Evolutionary conservation across 1,284 basidiomycete genomes (phyloP).

Genomic region (Kalmanozyma brasiliensis): DNA sequence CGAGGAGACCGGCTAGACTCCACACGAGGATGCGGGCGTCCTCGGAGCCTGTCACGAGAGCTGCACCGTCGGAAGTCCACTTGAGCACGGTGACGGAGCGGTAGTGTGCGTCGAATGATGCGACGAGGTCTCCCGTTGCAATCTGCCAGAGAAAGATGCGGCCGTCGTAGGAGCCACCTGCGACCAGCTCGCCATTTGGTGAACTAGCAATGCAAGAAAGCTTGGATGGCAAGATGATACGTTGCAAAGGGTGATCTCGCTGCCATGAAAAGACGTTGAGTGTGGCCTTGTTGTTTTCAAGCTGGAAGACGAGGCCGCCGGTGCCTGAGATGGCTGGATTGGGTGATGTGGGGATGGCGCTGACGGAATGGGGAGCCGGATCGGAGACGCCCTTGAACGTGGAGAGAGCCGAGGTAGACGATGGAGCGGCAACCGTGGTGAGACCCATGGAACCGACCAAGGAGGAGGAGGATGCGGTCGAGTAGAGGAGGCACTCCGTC

Average conservation of each 20-base stretch:
- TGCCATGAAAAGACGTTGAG: conserved; percentile 84
- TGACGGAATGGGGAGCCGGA: conserved; percentile 46
- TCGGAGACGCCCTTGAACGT: conserved; percentile 56
- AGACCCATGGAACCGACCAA: conserved; percentile 47
- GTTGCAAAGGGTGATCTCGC: conserved; percentile 75
- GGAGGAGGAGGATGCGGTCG: conserved; percentile 49
- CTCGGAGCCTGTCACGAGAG: conserved; percentile 85
- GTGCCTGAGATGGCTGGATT: conserved; percentile 74
- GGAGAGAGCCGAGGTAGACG: conserved; percentile 51
- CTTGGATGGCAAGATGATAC: conserved; percentile 89
- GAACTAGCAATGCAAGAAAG: conserved; percentile 82
- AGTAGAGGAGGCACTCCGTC: conserved; percentile 53
- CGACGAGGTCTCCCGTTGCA: conserved; percentile 85
- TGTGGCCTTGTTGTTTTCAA: conserved; percentile 81
- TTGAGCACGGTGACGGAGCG: conserved; percentile 82
- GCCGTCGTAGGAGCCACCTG: conserved; percentile 86
- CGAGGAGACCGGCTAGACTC: conserved; percentile 81
- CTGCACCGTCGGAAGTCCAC: conserved; percentile 83
- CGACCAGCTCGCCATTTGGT: conserved; percentile 79
- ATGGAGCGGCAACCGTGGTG: conserved; percentile 44
- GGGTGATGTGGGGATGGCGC: conserved; percentile 34
- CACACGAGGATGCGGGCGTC: conserved; percentile 89
- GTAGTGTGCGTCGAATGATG: conserved; percentile 94
- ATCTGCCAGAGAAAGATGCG: conserved; percentile 96
- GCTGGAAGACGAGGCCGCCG: conserved; percentile 80